These are phyloP conservation scores for Skeletonema grethae DNA, from an alignment of 108 stramenopile species.

Conservation along the genomic window DNA sequence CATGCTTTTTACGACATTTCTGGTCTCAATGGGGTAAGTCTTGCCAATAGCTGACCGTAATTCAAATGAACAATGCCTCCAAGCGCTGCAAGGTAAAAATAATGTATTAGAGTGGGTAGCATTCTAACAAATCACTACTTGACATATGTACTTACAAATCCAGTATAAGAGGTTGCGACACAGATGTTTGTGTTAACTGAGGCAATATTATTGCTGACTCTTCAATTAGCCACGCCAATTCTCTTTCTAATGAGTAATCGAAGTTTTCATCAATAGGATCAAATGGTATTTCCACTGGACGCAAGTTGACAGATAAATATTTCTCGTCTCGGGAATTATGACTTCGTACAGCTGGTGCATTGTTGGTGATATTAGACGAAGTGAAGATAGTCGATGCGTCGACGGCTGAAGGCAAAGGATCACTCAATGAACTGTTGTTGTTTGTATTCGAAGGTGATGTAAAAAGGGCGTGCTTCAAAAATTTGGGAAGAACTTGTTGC, in stretches of 20 bases:
- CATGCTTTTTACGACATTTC: constrained; percentile 1
- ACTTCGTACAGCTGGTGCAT: not conserved
- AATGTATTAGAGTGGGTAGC: not conserved
- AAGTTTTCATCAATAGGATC: constrained; percentile 36
- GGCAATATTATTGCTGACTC: constrained; percentile 28
- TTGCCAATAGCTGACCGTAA: constrained; percentile 5
- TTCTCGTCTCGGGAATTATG: not conserved
- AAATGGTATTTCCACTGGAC: constrained; percentile 26
- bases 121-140: not conserved
- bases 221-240: constrained; percentile 44
- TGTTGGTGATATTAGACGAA: not conserved
- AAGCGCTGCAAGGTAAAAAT: constrained; percentile 4
- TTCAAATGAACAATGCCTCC: constrained; percentile 27
- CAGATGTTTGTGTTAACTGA: not conserved
- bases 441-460: not conserved
- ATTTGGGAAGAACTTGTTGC: not conserved
- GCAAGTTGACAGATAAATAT: constrained; percentile 1
- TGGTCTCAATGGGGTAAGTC: not conserved
- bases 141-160: not conserved
- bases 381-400: not conserved
- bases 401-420: not conserved
- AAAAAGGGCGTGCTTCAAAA: not conserved
- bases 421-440: not conserved
- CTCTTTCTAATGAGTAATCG: constrained; percentile 11
- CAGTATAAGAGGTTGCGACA: constrained; percentile 6